Evolutionary conservation across 495 filamentous ascomycete genomes (phyloP), one percentile per base, ranked within the genome.

Genomic region (Hypoxylon lienhwacheense): DNA sequence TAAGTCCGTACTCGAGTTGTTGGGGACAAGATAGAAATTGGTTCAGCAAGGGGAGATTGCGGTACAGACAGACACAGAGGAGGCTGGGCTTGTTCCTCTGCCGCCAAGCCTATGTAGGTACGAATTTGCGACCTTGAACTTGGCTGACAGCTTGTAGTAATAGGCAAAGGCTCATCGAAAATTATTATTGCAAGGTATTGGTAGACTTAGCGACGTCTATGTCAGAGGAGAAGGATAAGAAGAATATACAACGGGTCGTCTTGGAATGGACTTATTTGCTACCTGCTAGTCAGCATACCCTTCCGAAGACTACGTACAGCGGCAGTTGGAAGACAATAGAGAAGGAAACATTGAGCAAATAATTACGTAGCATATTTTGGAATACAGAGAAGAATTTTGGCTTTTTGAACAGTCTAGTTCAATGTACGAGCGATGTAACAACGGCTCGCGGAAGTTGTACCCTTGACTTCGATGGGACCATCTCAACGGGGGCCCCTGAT

Each of bases 391-490:
- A 35, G 14, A 45, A 45, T 48, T 49, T 34, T 37, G 49, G 31
- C 47, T 47, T 59, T 31, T 32, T 22, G 44, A n/a, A n/a, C n/a
- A 20, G 48, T 47, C 28, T n/a, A 49, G 43, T 49, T 48, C 36
- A 39, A 20, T 22, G 29, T 49, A 22, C n/a, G 43, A 48, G 24
- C 58, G 58, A 61, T 61, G 58, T 61, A 61, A 61, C 58, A 33
- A 61, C 58, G 58, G 58, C 52, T 61, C 58, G 58, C 58, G 58
- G 58, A 61, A 55, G 52, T 56, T 61, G 58, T 52, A 61, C 58
- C 58, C 58, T 56, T 61, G 58, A 31, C 47, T 43, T 47, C 37
- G 58, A 40, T 52, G 52, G 58, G 58, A 55, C 56, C 58, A 56
- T 52, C 58, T 52, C 47, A 53, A 48, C 41, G 47, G 55, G n/a